Percentiles rank a stretch among this genome's conserved stretches.
Evolutionary conservation across 2,329 filamentous ascomycete species (phyloP).

Genomic region (Phyllosticta ampelicida): DNA sequence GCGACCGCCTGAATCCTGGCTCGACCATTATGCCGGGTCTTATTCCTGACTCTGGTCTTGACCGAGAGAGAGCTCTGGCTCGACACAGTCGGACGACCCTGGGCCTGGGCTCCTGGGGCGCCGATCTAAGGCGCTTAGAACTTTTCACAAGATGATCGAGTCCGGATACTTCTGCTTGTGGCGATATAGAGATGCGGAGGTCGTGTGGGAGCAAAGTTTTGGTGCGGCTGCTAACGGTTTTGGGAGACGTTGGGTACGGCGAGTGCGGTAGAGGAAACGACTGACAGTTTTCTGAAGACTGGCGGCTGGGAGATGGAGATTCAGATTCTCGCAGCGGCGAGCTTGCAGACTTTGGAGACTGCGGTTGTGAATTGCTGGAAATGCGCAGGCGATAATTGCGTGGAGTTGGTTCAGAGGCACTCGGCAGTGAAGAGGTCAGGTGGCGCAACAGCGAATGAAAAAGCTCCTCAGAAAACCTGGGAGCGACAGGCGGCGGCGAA

Average conservation of each 20-base stretch:
- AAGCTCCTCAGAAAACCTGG: not conserved
- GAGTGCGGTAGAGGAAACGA: not conserved
- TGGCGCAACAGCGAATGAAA: not conserved
- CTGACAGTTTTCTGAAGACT: not conserved
- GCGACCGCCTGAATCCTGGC: slow-evolving; percentile 9
- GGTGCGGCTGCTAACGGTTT: not conserved
- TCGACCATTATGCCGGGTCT: slow-evolving; percentile 10
- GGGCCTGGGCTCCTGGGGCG: not conserved
- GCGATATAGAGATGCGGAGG: not conserved
- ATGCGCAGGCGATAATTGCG: not conserved
- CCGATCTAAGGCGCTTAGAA: not conserved
- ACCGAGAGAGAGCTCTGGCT: not conserved
- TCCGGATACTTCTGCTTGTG: not conserved
- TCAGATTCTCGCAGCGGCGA: not conserved
- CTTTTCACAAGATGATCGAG: not conserved
- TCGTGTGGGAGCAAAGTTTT: not conserved
- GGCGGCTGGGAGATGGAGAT: not conserved
- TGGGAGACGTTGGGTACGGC: not conserved
- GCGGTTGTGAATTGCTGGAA: not conserved
- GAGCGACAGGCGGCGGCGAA: not conserved
- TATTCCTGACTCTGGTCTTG: not conserved
- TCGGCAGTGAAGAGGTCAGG: not conserved
- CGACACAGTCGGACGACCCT: not conserved
- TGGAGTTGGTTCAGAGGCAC: not conserved
- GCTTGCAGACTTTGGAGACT: not conserved